These are phyloP conservation scores for Aspergillus haitiensis DNA, from an alignment of 495 filamentous ascomycete genomes.

Conservation along the genomic window DNA sequence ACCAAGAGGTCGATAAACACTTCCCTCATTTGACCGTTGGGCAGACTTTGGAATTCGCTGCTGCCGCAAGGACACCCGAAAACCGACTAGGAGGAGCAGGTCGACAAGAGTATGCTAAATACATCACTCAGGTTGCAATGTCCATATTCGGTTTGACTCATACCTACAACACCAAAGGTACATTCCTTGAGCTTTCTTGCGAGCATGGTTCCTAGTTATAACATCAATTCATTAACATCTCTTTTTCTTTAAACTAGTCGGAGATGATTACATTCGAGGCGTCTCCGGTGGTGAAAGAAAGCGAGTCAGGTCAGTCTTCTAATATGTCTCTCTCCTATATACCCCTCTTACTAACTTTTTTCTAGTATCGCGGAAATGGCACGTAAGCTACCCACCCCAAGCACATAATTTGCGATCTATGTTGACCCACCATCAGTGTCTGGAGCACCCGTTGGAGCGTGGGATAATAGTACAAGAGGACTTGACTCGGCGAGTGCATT, in stretches of 20 bases:
- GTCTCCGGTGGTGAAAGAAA: slow-evolving; percentile 85
- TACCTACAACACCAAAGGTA: slow-evolving; percentile 54
- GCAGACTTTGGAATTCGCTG: slow-evolving; percentile 64
- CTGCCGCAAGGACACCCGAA: slow-evolving; percentile 52
- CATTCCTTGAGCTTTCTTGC: not conserved
- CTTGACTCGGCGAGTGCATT: slow-evolving; percentile 82
- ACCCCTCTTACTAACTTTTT: slow-evolving; percentile 8
- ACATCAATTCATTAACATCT: slow-evolving; percentile 44
- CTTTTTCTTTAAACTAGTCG: slow-evolving; percentile 31
- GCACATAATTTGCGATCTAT: slow-evolving; percentile 23
- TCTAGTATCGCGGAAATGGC: slow-evolving; percentile 60
- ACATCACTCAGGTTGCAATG: slow-evolving; percentile 59
- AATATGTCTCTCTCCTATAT: not conserved
- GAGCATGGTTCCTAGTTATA: not conserved
- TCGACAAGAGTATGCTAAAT: slow-evolving; percentile 42
- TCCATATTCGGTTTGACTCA: slow-evolving; percentile 61
- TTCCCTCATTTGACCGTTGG: slow-evolving; percentile 67
- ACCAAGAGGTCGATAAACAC: slow-evolving; percentile 63
- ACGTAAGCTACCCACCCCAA: slow-evolving; percentile 30
- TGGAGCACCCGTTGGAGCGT: slow-evolving; percentile 69
- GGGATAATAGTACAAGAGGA: slow-evolving; percentile 86
- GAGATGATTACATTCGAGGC: slow-evolving; percentile 56
- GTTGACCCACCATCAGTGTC: slow-evolving; percentile 52
- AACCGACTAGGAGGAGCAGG: slow-evolving; percentile 45
- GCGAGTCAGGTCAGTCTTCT: slow-evolving; percentile 42